A percentile compares a stretch with the other conserved stretches of the same genome.
phyloP scores from a whole-genome alignment of 371 early-diverging fungal species.

The Neoconidiobolus thromboides region DNA sequence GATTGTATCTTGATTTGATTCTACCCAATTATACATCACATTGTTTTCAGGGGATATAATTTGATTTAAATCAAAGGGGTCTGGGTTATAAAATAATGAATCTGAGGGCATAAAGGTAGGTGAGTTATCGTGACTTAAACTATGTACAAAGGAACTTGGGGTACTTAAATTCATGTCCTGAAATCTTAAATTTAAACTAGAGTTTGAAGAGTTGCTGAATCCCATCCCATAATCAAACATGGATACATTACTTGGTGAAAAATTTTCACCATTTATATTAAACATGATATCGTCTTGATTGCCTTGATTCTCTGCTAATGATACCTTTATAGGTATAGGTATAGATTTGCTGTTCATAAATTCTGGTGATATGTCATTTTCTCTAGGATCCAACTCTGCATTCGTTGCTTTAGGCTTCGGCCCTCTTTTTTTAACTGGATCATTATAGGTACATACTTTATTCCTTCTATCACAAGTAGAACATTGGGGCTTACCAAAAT shows the following conservation, averaged over 20 bases:
- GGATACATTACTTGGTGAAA: no score
- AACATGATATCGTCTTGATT: neutral
- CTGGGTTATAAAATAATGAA: neutral
- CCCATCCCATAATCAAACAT: neutral
- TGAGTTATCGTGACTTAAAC: neutral
- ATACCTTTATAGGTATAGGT: constrained; percentile 1
- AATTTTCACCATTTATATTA: no score
- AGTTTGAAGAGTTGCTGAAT: neutral
- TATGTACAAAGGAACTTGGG: no score
- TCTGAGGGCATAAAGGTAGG: neutral
- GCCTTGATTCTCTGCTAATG: neutral
- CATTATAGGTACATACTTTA: neutral
- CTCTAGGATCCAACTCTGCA: neutral
- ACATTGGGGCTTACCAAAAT: constrained; percentile 5
- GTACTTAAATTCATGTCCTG: no score
- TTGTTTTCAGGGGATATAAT: no score
- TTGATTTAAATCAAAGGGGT: neutral
- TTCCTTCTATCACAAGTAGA: neutral
- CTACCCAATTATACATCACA: no score
- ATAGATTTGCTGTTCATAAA: neutral
- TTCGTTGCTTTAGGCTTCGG: neutral
- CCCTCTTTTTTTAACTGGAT: constrained; percentile 3
- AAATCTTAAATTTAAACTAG: neutral
- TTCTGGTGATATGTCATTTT: neutral
- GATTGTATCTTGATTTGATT: no score